A percentile compares a stretch with the other conserved stretches of the same genome.
phyloP scores from a whole-genome alignment of 352 stramenopile species.

The Pythium rhizo-oryzae region DNA sequence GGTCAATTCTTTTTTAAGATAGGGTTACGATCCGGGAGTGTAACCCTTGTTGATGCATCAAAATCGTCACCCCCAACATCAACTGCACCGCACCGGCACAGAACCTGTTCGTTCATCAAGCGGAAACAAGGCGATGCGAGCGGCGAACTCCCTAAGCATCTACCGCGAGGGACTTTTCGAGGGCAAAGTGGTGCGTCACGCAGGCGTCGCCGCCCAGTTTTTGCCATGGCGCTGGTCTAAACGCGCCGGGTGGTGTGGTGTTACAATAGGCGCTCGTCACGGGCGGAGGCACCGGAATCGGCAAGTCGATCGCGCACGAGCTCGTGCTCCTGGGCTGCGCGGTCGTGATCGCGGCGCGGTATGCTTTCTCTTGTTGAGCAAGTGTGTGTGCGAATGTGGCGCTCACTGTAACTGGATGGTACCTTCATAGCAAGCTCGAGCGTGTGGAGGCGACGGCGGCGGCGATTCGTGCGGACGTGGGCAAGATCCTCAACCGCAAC shows the following conservation, averaged over 20 bases:
- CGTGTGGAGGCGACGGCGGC: constrained; percentile 50
- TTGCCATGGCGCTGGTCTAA: neutral
- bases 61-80: constrained; percentile 13
- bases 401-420: neutral
- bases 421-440: constrained; percentile 53
- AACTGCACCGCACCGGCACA: constrained; percentile 7
- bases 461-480: constrained; percentile 48
- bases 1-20: constrained; percentile 5
- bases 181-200: constrained; percentile 55
- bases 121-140: constrained; percentile 36
- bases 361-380: neutral
- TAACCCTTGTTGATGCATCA: constrained; percentile 26
- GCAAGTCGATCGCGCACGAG: constrained; percentile 72
- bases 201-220: neutral
- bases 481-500: constrained; percentile 27
- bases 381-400: neutral
- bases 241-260: neutral
- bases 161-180: constrained; percentile 61
- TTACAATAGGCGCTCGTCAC: constrained; percentile 69
- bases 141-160: constrained; percentile 39
- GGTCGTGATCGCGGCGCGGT: constrained; percentile 71
- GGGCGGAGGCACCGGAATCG: constrained; percentile 79
- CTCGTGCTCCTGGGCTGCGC: constrained; percentile 66
- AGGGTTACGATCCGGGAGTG: neutral
- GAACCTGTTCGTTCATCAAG: neutral